These are phyloP conservation scores for Pugionium cornutum DNA, from an alignment of 345 rosid species.

Conservation along the genomic window DNA sequence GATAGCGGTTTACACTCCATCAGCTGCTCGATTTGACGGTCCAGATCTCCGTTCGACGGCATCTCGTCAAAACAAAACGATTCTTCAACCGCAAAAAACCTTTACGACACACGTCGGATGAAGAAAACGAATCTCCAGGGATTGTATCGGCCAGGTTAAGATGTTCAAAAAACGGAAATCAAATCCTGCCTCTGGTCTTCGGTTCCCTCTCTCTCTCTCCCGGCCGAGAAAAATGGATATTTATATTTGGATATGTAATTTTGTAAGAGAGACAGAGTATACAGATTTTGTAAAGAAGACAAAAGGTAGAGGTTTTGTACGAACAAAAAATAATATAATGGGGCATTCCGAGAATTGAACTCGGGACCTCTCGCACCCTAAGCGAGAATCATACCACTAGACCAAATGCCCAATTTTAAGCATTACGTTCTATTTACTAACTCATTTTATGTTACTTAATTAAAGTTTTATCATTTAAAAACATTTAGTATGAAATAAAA, in stretches of 20 bases:
- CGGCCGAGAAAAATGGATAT: slow-evolving; percentile 29
- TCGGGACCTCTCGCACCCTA: slow-evolving; percentile 88
- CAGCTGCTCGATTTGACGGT: slow-evolving; percentile 95
- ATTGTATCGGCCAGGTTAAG: slow-evolving; percentile 5
- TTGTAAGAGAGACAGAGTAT: background rate
- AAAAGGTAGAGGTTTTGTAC: no score
- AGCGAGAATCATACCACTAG: slow-evolving; percentile 93
- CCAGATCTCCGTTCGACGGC: slow-evolving; percentile 96
- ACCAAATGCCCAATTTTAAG: slow-evolving; percentile 53
- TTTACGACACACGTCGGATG: background rate
- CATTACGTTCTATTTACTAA: no score
- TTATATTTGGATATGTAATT: background rate
- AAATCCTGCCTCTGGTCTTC: slow-evolving; percentile 21
- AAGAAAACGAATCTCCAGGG: slow-evolving; percentile 9
- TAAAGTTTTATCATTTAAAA: no score
- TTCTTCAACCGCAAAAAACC: background rate
- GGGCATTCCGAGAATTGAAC: slow-evolving; percentile 79
- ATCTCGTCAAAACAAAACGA: slow-evolving; percentile 35
- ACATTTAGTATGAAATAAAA: no score
- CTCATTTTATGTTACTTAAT: no score
- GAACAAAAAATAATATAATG: background rate
- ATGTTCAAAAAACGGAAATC: slow-evolving; percentile 17
- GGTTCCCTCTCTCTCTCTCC: slow-evolving; percentile 12
- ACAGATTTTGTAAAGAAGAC: slow-evolving; percentile 11
- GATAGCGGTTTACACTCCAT: slow-evolving; percentile 94